Evolutionary conservation across 352 stramenopile species (phyloP).

Genomic region (Discostella stelligera): DNA sequence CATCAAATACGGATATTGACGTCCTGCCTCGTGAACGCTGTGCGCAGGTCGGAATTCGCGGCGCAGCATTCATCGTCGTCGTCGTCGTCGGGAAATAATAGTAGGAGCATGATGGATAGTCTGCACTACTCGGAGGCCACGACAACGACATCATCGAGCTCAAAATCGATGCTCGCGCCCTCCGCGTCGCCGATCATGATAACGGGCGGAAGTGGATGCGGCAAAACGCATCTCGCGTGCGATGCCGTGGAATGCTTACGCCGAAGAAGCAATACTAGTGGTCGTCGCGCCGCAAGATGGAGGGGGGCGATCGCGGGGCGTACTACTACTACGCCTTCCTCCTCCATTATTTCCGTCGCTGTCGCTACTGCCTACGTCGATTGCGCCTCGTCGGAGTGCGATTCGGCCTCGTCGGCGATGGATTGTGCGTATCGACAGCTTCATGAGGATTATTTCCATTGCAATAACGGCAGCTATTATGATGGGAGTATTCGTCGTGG

Average conservation of each 20-base stretch:
- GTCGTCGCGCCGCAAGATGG: not conserved
- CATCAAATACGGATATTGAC: constrained; percentile 16
- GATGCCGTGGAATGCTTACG: constrained; percentile 35
- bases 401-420: constrained; percentile 43
- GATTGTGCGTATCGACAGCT: constrained; percentile 52
- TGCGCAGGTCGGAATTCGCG: constrained; percentile 17
- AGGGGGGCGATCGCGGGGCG: no score
- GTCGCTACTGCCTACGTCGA: constrained; percentile 56
- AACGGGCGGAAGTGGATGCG: constrained; percentile 39
- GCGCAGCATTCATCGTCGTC: constrained; percentile 7
- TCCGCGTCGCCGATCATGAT: constrained; percentile 44
- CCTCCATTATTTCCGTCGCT: not conserved
- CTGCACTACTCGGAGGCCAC: not conserved
- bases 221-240: constrained; percentile 56
- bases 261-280: constrained; percentile 2
- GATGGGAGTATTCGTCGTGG: not conserved
- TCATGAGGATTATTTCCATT: constrained; percentile 21
- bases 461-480: constrained; percentile 3
- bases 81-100: constrained; percentile 10
- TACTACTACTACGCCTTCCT: not conserved
- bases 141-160: no score
- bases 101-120: not conserved
- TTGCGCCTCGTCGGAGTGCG: constrained; percentile 57
- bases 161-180: constrained; percentile 33
- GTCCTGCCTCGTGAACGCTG: constrained; percentile 7